Conservation (phyloP, 2,329 filamentous ascomycete species). For the Lachnellula subtilissima region DNA sequence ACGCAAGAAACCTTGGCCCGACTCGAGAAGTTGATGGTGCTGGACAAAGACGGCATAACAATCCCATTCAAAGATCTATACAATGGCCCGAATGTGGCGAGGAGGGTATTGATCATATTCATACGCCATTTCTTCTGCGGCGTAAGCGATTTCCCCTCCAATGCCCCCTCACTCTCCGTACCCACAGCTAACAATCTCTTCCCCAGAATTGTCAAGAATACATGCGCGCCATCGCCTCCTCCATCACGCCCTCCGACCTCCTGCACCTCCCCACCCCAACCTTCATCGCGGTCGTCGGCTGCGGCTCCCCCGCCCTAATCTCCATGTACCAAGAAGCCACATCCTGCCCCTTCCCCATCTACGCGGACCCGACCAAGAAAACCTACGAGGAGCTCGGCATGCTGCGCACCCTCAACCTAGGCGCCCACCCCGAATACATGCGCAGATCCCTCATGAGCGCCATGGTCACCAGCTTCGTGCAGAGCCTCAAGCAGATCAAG, state of each 20-base stretch:
- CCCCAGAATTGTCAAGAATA: conserved; percentile 34
- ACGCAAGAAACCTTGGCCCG: conserved; percentile 43
- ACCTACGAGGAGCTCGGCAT: conserved; percentile 52
- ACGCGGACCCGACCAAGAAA: conserved; percentile 49
- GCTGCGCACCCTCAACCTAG: conserved; percentile 44
- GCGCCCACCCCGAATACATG: conserved; percentile 47
- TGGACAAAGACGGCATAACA: conserved; percentile 29
- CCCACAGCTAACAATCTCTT: neutral
- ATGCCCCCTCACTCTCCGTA: neutral
- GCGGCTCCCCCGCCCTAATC: conserved; percentile 51
- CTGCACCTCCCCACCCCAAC: conserved; percentile 29
- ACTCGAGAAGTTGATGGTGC: conserved; percentile 39
- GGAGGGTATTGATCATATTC: conserved; percentile 33
- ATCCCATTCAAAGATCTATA: conserved; percentile 32
- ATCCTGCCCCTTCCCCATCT: conserved; percentile 49
- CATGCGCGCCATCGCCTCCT: conserved; percentile 27
- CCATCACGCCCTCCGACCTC: conserved; percentile 28
- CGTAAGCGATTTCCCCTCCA: conserved; percentile 18
- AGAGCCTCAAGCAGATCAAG: conserved; percentile 38
- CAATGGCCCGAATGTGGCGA: conserved; percentile 30
- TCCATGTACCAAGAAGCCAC: conserved; percentile 45
- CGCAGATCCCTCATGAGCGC: conserved; percentile 35
- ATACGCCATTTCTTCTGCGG: conserved; percentile 37
- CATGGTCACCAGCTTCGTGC: conserved; percentile 37
- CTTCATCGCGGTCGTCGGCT: conserved; percentile 49